These are phyloP conservation scores for Globisporangium spiculum DNA, from an alignment of 352 stramenopile species.

Conservation along the genomic window DNA sequence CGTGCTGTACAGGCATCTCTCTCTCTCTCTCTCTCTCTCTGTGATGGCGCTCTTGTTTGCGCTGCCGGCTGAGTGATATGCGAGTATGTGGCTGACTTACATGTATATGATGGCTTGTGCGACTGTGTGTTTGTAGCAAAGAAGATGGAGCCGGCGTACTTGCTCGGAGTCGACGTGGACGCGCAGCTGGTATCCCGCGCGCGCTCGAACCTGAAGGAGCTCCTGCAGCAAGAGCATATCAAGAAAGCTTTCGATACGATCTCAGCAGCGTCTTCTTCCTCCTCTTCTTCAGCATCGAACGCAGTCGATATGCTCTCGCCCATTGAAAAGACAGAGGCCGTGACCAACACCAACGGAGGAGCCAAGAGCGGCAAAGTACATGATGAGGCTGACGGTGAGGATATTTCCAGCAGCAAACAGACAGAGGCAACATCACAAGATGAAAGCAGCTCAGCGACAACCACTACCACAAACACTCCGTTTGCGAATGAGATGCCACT, in stretches of 20 bases:
- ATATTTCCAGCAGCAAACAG: neutral
- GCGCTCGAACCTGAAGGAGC: slow-evolving; percentile 56
- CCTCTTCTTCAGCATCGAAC: neutral
- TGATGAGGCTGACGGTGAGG: neutral
- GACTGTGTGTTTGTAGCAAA: slow-evolving; percentile 28
- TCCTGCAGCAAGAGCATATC: slow-evolving; percentile 57
- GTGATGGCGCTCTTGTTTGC: no score
- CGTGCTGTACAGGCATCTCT: neutral
- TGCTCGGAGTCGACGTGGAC: slow-evolving; percentile 77
- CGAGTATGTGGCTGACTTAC: neutral
- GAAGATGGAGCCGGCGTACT: slow-evolving; percentile 42
- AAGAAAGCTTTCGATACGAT: slow-evolving; percentile 54
- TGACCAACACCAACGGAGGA: neutral
- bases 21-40: neutral
- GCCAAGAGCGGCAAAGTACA: neutral
- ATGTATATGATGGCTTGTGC: neutral
- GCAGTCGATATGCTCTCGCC: neutral
- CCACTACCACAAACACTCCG: slow-evolving; percentile 14
- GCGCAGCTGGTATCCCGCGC: slow-evolving; percentile 58
- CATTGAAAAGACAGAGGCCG: neutral
- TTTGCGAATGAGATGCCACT: slow-evolving; percentile 54
- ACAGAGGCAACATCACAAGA: slow-evolving; percentile 5
- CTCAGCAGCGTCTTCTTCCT: slow-evolving; percentile 6
- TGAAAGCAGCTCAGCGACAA: slow-evolving; percentile 7
- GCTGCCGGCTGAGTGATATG: neutral